These are phyloP conservation scores for Tuber calosporum DNA, from an alignment of 495 filamentous ascomycete species.

Conservation along the genomic window DNA sequence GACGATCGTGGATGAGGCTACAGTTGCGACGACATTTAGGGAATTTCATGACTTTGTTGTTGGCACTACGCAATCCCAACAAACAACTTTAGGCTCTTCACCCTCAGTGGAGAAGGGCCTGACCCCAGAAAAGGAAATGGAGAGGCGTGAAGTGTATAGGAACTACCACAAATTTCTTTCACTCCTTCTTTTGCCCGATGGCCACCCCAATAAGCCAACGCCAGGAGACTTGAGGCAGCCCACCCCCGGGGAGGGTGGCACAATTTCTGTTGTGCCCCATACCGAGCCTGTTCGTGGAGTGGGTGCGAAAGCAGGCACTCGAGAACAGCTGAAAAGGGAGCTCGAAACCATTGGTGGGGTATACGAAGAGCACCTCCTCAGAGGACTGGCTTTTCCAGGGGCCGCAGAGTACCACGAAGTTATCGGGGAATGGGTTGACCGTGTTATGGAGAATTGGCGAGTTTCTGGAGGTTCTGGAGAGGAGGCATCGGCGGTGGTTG, in stretches of 20 bases:
- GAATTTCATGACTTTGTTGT: constrained; percentile 37
- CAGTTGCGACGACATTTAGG: constrained; percentile 39
- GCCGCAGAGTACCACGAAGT: constrained; percentile 67
- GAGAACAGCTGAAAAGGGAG: constrained; percentile 34
- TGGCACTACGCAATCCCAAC: constrained; percentile 24
- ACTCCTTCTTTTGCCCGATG: constrained; percentile 33
- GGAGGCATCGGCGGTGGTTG: constrained; percentile 46
- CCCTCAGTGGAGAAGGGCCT: constrained; percentile 18
- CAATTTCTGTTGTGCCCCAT: constrained; percentile 26
- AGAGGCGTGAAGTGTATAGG: constrained; percentile 39
- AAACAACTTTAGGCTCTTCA: constrained; percentile 13
- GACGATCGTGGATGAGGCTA: constrained; percentile 38
- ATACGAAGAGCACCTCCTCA: constrained; percentile 37
- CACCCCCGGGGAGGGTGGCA: constrained; percentile 12
- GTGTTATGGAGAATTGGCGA: constrained; percentile 79
- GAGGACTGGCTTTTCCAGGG: constrained; percentile 63
- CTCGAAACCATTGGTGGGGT: constrained; percentile 30
- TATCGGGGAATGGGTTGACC: constrained; percentile 73
- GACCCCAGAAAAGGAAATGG: constrained; percentile 28
- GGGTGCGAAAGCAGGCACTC: constrained; percentile 31
- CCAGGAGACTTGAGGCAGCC: constrained; percentile 10
- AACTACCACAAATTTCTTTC: constrained; percentile 41
- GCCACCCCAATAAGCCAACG: constrained; percentile 31
- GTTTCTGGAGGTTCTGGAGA: constrained; percentile 71
- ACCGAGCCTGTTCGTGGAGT: constrained; percentile 22